These are phyloP conservation scores for Megacollybia marginata DNA, from an alignment of 768 basidiomycete genomes.

Conservation along the genomic window DNA sequence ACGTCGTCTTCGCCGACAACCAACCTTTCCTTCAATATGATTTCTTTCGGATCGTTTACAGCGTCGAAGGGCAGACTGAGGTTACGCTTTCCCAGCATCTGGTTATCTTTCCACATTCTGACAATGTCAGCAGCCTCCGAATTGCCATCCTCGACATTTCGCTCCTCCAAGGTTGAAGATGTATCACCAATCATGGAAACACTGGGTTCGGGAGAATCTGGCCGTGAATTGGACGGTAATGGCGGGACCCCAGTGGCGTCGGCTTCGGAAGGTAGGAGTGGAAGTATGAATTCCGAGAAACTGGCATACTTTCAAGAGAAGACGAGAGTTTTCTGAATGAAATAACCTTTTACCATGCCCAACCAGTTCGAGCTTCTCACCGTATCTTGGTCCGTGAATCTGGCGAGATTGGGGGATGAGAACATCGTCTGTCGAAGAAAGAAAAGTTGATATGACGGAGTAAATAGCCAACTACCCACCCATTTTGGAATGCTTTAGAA, in stretches of 20 bases:
- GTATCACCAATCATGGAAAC: conserved; percentile 27
- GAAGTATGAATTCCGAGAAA: conserved; percentile 29
- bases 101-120: too few species aligned
- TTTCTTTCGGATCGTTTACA: conserved; percentile 19
- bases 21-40: conserved; percentile 49
- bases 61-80: background rate
- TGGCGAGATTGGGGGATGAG: conserved; percentile 45
- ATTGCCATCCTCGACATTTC: too few species aligned
- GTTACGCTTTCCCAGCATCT: background rate
- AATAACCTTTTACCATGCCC: background rate
- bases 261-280: conserved; percentile 14
- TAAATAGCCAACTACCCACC: conserved; percentile 25
- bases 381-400: conserved; percentile 27
- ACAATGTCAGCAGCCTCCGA: too few species aligned
- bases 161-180: conserved; percentile 7
- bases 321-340: too few species aligned
- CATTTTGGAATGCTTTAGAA: conserved; percentile 38
- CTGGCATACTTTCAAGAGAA: conserved; percentile 13
- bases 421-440: conserved; percentile 33
- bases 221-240: too few species aligned
- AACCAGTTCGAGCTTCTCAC: background rate
- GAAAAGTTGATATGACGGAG: background rate
- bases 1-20: conserved; percentile 36
- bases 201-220: conserved; percentile 14
- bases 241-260: conserved; percentile 6